Evolutionary conservation across 441 rosid species (phyloP).

Genomic region (Pelargonium fulgidum): DNA sequence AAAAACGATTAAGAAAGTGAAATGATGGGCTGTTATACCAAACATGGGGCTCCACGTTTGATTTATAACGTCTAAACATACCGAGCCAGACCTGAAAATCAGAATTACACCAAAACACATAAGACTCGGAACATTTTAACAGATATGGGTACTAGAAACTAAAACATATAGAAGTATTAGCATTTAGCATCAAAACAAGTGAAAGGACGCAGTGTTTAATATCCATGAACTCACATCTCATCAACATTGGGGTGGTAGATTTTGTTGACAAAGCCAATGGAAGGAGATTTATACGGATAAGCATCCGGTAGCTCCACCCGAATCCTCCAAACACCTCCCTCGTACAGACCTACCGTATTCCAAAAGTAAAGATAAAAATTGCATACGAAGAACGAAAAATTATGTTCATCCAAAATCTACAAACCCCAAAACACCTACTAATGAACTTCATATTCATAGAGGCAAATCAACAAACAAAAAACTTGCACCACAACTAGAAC

Average conservation of each 20-base stretch:
- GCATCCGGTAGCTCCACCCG: constrained; percentile 72
- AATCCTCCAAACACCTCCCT: constrained; percentile 69
- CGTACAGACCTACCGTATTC: constrained; percentile 45
- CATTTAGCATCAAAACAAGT: constrained; percentile 12
- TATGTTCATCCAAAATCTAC: neutral
- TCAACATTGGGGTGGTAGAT: constrained; percentile 75
- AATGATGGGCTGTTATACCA: constrained; percentile 30
- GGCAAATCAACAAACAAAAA: constrained; percentile 24
- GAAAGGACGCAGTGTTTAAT: constrained; percentile 14
- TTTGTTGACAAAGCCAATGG: constrained; percentile 60
- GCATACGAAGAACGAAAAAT: neutral
- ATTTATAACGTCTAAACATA: constrained; percentile 91
- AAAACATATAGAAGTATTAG: neutral
- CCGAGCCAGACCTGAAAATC: constrained; percentile 82
- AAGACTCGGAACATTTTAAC: constrained; percentile 5
- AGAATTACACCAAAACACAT: neutral
- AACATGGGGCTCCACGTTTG: constrained; percentile 98
- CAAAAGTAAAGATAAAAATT: neutral
- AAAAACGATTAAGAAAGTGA: neutral
- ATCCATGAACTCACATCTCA: constrained; percentile 45
- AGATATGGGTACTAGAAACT: neutral
- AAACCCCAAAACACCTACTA: neutral
- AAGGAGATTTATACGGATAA: constrained; percentile 75
- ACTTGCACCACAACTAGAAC: constrained; percentile 19
- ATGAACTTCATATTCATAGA: constrained; percentile 20